These are phyloP conservation scores for Phanerodontia chrysosporium DNA, from an alignment of 768 basidiomycete species.

Conservation along the genomic window DNA sequence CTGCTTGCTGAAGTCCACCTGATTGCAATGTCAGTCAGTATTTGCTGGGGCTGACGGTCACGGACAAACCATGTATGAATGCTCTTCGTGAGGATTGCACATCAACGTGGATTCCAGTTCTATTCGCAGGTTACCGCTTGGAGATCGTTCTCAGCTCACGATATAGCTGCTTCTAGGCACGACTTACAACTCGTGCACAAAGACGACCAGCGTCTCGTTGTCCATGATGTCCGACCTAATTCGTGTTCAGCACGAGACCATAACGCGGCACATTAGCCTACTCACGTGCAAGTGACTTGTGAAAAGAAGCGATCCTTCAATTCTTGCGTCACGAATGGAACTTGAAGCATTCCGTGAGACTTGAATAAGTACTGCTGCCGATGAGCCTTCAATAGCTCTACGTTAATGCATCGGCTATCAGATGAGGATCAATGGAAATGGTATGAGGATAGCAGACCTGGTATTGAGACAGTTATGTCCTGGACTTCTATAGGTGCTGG, in stretches of 20 bases:
- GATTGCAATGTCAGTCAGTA: neutral
- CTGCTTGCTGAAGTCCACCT: constrained; percentile 85
- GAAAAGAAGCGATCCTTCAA: constrained; percentile 71
- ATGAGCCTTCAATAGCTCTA: constrained; percentile 86
- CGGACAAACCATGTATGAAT: constrained; percentile 74
- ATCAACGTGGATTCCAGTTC: constrained; percentile 72
- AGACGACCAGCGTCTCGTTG: constrained; percentile 74
- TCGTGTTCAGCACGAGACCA: neutral
- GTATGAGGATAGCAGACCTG: constrained; percentile 58
- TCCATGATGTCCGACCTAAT: constrained; percentile 80
- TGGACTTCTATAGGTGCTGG: constrained; percentile 45
- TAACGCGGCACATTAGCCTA: constrained; percentile 7
- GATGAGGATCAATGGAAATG: neutral
- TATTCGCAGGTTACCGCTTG: constrained; percentile 82
- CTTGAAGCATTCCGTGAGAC: constrained; percentile 72
- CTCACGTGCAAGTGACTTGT: constrained; percentile 90
- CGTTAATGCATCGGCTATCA: neutral
- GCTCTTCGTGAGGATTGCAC: constrained; percentile 73
- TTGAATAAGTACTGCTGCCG: constrained; percentile 79
- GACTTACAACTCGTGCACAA: constrained; percentile 95
- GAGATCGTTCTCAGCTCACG: constrained; percentile 1
- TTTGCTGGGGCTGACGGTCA: neutral
- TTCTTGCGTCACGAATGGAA: constrained; percentile 66
- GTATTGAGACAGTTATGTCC: constrained; percentile 59
- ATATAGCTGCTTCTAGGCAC: too few relatives aligned